These are phyloP conservation scores for Daedaleopsis sinensis DNA, from an alignment of 768 basidiomycete genomes.

Conservation along the genomic window DNA sequence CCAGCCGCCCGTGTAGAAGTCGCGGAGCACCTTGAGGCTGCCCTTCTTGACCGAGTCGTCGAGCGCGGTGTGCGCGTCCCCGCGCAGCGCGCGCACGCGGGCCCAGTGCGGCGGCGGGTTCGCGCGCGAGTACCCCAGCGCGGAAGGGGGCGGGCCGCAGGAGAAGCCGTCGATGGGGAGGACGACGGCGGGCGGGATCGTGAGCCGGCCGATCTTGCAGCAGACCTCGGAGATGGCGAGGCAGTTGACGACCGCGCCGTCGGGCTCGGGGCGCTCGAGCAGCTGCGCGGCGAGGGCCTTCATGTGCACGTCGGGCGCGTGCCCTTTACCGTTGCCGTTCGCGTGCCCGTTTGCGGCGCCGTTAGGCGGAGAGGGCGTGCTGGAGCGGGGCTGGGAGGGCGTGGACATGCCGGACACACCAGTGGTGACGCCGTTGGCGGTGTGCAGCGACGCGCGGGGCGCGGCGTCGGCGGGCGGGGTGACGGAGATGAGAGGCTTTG, in stretches of 20 bases:
- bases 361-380: constrained; percentile 5
- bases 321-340: no score
- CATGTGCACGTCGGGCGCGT: neutral
- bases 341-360: neutral
- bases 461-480: constrained; percentile 19
- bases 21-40: constrained; percentile 40
- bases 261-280: constrained; percentile 41
- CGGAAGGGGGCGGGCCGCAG: constrained; percentile 11
- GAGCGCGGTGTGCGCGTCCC: constrained; percentile 5
- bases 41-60: constrained; percentile 18
- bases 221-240: constrained; percentile 64
- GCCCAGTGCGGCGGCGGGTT: constrained; percentile 55
- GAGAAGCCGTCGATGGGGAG: constrained; percentile 63
- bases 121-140: constrained; percentile 37
- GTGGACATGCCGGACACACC: constrained; percentile 14
- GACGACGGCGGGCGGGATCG: constrained; percentile 67
- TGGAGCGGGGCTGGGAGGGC: constrained; percentile 2
- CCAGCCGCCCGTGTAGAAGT: constrained; percentile 64
- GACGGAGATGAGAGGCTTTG: neutral
- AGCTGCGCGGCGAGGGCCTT: constrained; percentile 14
- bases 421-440: constrained; percentile 33
- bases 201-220: constrained; percentile 74
- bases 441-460: constrained; percentile 37
- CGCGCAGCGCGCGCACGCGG: constrained; percentile 26
- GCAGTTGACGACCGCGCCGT: constrained; percentile 64